These are phyloP conservation scores for Solanum bulbocastanum DNA, from an alignment of 257 asterid species.

Conservation along the genomic window DNA sequence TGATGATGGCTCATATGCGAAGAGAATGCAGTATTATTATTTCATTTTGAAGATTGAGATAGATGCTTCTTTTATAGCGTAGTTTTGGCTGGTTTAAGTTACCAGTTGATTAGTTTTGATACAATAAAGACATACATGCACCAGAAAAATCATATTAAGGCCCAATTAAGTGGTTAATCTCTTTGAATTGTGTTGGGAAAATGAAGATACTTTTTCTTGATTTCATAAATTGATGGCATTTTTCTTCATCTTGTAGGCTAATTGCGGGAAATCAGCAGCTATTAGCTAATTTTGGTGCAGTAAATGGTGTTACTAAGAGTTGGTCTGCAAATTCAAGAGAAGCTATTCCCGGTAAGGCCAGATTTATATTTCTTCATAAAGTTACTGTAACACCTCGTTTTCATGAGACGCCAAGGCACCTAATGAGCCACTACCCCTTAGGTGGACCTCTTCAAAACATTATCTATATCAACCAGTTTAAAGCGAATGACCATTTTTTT, in stretches of 20 bases:
- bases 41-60: neutral
- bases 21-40: neutral
- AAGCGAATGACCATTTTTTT: neutral
- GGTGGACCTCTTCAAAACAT: neutral
- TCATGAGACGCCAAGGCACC: neutral
- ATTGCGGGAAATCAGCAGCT: conserved; percentile 26
- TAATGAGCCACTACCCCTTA: neutral
- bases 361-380: conserved; percentile 5
- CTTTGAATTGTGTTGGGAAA: neutral
- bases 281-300: conserved; percentile 8
- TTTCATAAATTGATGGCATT: conserved; percentile 6
- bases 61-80: neutral
- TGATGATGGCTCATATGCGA: neutral
- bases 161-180: neutral
- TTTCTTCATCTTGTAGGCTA: conserved; percentile 31
- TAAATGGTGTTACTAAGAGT: conserved; percentile 28
- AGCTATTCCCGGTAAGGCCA: conserved; percentile 36
- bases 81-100: neutral
- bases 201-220: neutral
- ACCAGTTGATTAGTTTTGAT: neutral
- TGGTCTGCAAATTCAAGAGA: conserved; percentile 21
- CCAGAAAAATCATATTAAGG: neutral
- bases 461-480: neutral
- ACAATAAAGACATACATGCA: neutral
- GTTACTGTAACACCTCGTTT: neutral